These are phyloP conservation scores for Diaporthe citriasiana DNA, from an alignment of 2,329 filamentous ascomycete species.

Conservation along the genomic window DNA sequence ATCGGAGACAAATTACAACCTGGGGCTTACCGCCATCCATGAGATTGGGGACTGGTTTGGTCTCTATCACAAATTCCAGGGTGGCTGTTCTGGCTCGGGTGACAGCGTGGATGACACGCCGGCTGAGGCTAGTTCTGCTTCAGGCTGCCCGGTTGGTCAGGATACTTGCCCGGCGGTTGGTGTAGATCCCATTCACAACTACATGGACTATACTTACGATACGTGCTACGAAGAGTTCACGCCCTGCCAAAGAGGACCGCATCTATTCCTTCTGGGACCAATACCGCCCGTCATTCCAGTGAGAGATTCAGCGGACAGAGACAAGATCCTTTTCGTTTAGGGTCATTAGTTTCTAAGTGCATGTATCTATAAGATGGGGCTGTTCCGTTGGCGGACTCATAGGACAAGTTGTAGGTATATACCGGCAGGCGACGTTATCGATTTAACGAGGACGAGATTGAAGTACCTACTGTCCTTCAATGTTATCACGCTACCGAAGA, in stretches of 20 bases:
- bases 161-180: constrained; percentile 51
- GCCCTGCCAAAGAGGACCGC: constrained; percentile 53
- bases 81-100: constrained; percentile 54
- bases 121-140: constrained; percentile 51
- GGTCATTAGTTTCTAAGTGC: too few relatives aligned
- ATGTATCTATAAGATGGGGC: not conserved
- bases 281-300: constrained; percentile 46
- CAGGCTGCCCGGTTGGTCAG: constrained; percentile 55
- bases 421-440: not conserved
- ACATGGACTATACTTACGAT: constrained; percentile 57
- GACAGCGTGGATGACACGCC: constrained; percentile 59
- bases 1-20: constrained; percentile 50
- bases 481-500: not conserved
- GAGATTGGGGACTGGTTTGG: constrained; percentile 62
- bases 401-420: not conserved
- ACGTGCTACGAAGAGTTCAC: constrained; percentile 58
- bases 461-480: too few relatives aligned
- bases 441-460: accelerated
- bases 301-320: not conserved
- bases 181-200: constrained; percentile 54
- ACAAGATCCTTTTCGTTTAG: not conserved
- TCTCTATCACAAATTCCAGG: constrained; percentile 61
- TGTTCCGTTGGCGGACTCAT: not conserved
- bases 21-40: constrained; percentile 56
- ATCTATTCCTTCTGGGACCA: constrained; percentile 50